Conservation (phyloP, 2,329 filamentous ascomycete genomes). For the Zymoseptoria ardabiliae region DNA sequence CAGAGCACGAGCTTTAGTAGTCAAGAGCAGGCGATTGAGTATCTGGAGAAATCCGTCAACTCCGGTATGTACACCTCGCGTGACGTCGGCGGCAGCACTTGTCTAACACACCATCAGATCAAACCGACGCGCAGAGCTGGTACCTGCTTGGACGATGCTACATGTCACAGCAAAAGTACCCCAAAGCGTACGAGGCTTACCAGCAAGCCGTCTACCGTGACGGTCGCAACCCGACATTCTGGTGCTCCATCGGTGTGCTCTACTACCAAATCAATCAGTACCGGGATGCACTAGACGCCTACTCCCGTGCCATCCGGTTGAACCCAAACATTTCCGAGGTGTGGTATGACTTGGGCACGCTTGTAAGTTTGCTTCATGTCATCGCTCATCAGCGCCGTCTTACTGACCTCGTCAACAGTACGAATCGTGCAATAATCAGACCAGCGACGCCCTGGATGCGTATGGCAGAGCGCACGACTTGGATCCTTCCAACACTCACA, state of each 20-base stretch:
- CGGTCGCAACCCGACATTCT: slow-evolving; percentile 95
- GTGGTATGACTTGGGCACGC: slow-evolving; percentile 94
- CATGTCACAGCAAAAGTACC: slow-evolving; percentile 99
- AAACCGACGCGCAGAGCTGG: slow-evolving; percentile 95
- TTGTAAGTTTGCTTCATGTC: slow-evolving; percentile 55
- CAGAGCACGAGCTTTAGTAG: slow-evolving; percentile 85
- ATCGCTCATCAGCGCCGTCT: neutral
- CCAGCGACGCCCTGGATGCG: slow-evolving; percentile 88
- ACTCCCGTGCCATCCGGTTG: slow-evolving; percentile 88
- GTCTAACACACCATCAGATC: slow-evolving; percentile 52
- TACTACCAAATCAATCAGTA: slow-evolving; percentile 99
- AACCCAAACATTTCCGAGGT: slow-evolving; percentile 99
- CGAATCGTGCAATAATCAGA: slow-evolving; percentile 98
- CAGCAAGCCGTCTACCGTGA: slow-evolving; percentile 98
- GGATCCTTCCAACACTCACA: slow-evolving; percentile 86
- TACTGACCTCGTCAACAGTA: slow-evolving; percentile 54
- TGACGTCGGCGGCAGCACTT: neutral
- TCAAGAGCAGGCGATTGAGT: slow-evolving; percentile 94
- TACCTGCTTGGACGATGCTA: slow-evolving; percentile 96
- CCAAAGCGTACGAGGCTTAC: slow-evolving; percentile 96
- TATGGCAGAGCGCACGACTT: slow-evolving; percentile 92
- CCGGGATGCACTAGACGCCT: slow-evolving; percentile 92
- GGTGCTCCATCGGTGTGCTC: slow-evolving; percentile 97
- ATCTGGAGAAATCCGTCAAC: slow-evolving; percentile 90
- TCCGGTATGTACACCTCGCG: slow-evolving; percentile 57